Percentiles rank a stretch among this genome's conserved stretches.
phyloP scores from a whole-genome alignment of 768 basidiomycete species.

The Mycena epipterygia region DNA sequence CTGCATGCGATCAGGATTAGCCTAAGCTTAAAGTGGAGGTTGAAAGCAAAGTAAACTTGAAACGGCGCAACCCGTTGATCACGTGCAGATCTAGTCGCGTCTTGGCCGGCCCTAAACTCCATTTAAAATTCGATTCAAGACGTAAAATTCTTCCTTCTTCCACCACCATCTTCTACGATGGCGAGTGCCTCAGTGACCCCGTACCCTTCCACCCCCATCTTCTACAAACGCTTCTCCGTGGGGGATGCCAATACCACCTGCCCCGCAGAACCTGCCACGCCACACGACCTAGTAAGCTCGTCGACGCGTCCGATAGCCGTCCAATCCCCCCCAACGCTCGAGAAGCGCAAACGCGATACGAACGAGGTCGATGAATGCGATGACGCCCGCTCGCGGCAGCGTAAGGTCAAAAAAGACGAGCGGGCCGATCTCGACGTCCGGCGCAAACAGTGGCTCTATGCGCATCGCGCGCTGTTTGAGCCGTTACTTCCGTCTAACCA shows the following conservation, averaged over 20 bases:
- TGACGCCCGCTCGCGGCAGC: neutral
- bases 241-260: neutral
- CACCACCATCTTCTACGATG: slow-evolving; percentile 17
- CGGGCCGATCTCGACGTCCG: neutral
- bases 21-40: too few species aligned
- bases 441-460: slow-evolving; percentile 58
- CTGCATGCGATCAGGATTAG: too few species aligned
- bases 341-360: slow-evolving; percentile 22
- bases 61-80: too few species aligned
- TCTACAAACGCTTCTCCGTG: slow-evolving; percentile 5
- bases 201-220: neutral
- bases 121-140: neutral
- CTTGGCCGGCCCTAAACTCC: slow-evolving; percentile 12
- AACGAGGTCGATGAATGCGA: neutral
- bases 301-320: slow-evolving; percentile 15
- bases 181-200: neutral
- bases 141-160: neutral
- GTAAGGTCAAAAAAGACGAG: slow-evolving; percentile 21
- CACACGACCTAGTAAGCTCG: neutral
- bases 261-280: neutral
- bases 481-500: slow-evolving; percentile 60
- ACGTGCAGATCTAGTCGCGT: neutral
- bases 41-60: too few species aligned
- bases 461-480: slow-evolving; percentile 59
- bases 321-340: neutral